Conservation (phyloP, 441 rosid species). For the Pelargonium citronellum region DNA sequence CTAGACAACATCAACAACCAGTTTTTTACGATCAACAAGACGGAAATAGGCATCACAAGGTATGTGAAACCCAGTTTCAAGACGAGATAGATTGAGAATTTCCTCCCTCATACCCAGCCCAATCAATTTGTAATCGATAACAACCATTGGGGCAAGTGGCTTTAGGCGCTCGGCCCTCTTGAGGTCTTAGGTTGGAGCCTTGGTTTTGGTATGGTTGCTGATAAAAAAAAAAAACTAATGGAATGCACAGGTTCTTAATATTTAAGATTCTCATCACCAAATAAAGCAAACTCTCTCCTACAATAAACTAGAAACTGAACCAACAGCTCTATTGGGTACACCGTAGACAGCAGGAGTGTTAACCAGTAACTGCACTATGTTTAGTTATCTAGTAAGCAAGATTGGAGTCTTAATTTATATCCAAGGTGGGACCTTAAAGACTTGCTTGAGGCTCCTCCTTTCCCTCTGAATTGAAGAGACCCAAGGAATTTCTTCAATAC, state of each 20-base stretch:
- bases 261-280: neutral
- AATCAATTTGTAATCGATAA: too few relatives aligned
- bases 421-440: neutral
- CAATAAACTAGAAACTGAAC: neutral
- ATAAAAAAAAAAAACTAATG: neutral
- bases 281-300: neutral
- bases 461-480: neutral
- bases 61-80: too few relatives aligned
- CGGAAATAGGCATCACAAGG: too few relatives aligned
- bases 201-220: neutral
- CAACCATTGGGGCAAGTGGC: too few relatives aligned
- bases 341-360: neutral
- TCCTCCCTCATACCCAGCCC: too few relatives aligned
- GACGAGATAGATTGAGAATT: too few relatives aligned
- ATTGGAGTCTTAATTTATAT: neutral
- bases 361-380: too few relatives aligned
- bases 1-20: too few relatives aligned
- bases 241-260: neutral
- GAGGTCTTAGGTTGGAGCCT: too few relatives aligned
- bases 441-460: neutral
- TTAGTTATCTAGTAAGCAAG: neutral
- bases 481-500: neutral
- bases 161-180: too few relatives aligned
- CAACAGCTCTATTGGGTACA: neutral
- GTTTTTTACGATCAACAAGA: too few relatives aligned